A percentile compares a stretch with the other conserved stretches of the same genome.
phyloP scores from a whole-genome alignment of 2,329 filamentous ascomycete species.

The Zymoseptoria pseudotritici region DNA sequence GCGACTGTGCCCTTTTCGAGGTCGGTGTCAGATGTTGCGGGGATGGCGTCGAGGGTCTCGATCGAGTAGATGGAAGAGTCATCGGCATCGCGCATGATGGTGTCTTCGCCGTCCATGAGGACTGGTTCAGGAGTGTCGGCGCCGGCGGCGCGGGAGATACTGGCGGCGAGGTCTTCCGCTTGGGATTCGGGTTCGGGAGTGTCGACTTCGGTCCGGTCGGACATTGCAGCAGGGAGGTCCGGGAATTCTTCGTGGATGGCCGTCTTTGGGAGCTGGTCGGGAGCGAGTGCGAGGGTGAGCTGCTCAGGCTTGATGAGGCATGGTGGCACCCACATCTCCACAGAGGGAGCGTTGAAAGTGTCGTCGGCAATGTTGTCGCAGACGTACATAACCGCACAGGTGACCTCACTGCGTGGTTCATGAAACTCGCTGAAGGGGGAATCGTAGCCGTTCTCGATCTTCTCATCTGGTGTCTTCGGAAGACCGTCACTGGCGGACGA shows the following conservation, averaged over 20 bases:
- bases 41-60: conserved; percentile 31
- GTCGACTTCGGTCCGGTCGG: background rate
- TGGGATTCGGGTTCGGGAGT: background rate
- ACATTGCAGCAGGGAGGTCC: background rate
- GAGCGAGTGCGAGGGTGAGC: background rate
- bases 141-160: background rate
- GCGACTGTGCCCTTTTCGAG: conserved; percentile 36
- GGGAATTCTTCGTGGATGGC: conserved; percentile 9
- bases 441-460: conserved; percentile 13
- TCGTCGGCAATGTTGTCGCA: conserved; percentile 12
- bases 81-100: conserved; percentile 26
- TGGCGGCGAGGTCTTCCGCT: background rate
- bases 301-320: background rate
- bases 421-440: conserved; percentile 14
- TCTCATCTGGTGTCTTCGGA: background rate
- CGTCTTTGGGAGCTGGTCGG: conserved; percentile 4
- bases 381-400: conserved; percentile 22
- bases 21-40: background rate
- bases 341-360: conserved; percentile 9
- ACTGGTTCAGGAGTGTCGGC: conserved; percentile 21
- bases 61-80: conserved; percentile 8
- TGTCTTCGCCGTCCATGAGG: conserved; percentile 34
- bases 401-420: conserved; percentile 16
- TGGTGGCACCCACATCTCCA: conserved; percentile 10
- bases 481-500: background rate